These are phyloP conservation scores for Starmerella lactis-condensi DNA, from an alignment of 805 yeast genomes.

Conservation along the genomic window DNA sequence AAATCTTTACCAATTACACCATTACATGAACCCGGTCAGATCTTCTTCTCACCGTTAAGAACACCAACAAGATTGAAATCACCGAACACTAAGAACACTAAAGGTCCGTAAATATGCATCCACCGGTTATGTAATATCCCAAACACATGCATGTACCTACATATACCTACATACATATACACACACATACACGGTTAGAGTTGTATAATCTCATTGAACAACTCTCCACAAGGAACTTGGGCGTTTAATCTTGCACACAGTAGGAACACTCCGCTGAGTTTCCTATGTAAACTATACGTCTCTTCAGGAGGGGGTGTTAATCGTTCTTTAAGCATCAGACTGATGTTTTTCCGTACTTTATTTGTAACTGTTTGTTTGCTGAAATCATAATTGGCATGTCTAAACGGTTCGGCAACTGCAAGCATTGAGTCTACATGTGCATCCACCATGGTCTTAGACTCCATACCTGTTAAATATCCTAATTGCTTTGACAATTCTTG, in stretches of 20 bases:
- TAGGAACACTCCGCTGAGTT: constrained; percentile 82
- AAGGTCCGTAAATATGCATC: no score
- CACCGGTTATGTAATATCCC: no score
- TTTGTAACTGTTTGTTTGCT: constrained; percentile 79
- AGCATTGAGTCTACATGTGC: constrained; percentile 86
- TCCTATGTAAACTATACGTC: constrained; percentile 89
- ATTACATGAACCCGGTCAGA: no score
- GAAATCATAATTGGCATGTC: constrained; percentile 43
- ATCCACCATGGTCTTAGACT: constrained; percentile 65
- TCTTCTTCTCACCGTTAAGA: no score
- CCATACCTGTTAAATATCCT: constrained; percentile 85
- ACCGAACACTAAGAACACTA: no score
- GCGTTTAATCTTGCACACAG: constrained; percentile 77
- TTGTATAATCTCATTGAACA: constrained; percentile 65
- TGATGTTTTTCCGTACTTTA: constrained; percentile 72
- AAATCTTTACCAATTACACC: no score
- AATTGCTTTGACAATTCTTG: constrained; percentile 47
- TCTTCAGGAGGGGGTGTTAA: constrained; percentile 96
- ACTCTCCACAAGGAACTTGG: constrained; percentile 55
- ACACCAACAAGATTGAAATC: no score
- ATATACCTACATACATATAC: no score
- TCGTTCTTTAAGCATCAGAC: constrained; percentile 78
- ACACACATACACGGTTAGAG: no score
- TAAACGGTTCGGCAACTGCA: constrained; percentile 86
- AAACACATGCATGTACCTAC: no score